A percentile compares a stretch with the other conserved stretches of the same genome.
phyloP scores from a whole-genome alignment of 2,329 filamentous ascomycete genomes.

The Claviceps sp. region DNA sequence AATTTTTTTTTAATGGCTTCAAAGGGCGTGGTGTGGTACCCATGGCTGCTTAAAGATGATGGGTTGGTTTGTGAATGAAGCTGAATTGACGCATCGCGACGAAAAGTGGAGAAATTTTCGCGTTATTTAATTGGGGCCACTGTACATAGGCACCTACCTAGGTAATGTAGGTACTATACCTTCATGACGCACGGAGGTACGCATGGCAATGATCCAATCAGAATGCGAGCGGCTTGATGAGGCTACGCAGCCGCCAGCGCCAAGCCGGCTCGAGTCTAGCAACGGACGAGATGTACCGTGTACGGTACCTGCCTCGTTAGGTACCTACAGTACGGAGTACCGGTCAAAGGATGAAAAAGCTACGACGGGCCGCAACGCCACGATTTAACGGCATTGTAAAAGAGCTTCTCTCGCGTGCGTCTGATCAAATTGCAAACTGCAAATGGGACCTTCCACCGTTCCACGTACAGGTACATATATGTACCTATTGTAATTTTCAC shows the following conservation, averaged over 20 bases:
- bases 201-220: not conserved
- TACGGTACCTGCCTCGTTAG: too few species aligned
- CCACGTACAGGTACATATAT: too few species aligned
- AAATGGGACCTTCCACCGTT: too few species aligned
- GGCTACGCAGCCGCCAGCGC: not conserved
- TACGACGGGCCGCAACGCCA: not conserved
- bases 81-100: too few species aligned
- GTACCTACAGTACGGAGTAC: not conserved
- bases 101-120: too few species aligned
- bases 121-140: too few species aligned
- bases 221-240: not conserved
- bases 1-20: too few species aligned
- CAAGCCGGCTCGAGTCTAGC: not conserved
- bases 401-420: not conserved
- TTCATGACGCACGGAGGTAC: not conserved
- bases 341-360: not conserved
- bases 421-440: not conserved
- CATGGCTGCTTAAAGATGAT: too few species aligned
- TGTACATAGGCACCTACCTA: not conserved
- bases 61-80: too few species aligned
- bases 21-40: too few species aligned
- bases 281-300: not conserved
- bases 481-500: too few species aligned
- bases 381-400: not conserved
- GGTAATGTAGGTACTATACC: too few species aligned